These are phyloP conservation scores for Lactuca saligna DNA, from an alignment of 129 eudicot species.

Conservation along the genomic window DNA sequence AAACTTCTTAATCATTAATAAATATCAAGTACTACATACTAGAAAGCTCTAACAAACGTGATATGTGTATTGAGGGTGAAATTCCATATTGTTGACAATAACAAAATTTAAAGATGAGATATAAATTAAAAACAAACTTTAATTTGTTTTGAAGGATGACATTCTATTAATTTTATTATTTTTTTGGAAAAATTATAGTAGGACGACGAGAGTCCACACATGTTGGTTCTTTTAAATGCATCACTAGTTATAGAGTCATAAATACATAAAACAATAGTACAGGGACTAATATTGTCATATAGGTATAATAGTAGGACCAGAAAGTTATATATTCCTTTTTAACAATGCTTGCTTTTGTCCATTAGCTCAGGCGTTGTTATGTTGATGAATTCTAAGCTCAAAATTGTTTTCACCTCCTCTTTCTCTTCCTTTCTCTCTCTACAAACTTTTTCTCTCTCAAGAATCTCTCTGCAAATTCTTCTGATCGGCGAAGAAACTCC, in stretches of 20 bases:
- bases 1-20: slow-evolving; percentile 1
- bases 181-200: too few species aligned
- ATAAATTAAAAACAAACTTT: too few species aligned
- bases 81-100: too few species aligned
- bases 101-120: too few species aligned
- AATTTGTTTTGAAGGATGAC: too few species aligned
- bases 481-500: slow-evolving; percentile 9
- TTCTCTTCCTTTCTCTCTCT: slow-evolving; percentile 38
- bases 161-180: too few species aligned
- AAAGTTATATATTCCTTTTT: slow-evolving; percentile 24
- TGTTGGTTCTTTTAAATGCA: too few species aligned
- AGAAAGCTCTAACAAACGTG: too few species aligned
- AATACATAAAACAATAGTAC: neutral
- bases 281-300: slow-evolving; percentile 16
- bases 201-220: too few species aligned
- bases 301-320: slow-evolving; percentile 21
- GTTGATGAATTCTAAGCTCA: slow-evolving; percentile 84
- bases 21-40: neutral
- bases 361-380: slow-evolving; percentile 48
- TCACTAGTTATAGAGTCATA: neutral
- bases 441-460: slow-evolving; percentile 32
- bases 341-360: slow-evolving; percentile 43
- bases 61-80: too few species aligned
- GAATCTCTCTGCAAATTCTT: slow-evolving; percentile 34
- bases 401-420: slow-evolving; percentile 53